phyloP scores from a whole-genome alignment of 2,329 filamentous ascomycete genomes.

The Emergomyces africanus region DNA sequence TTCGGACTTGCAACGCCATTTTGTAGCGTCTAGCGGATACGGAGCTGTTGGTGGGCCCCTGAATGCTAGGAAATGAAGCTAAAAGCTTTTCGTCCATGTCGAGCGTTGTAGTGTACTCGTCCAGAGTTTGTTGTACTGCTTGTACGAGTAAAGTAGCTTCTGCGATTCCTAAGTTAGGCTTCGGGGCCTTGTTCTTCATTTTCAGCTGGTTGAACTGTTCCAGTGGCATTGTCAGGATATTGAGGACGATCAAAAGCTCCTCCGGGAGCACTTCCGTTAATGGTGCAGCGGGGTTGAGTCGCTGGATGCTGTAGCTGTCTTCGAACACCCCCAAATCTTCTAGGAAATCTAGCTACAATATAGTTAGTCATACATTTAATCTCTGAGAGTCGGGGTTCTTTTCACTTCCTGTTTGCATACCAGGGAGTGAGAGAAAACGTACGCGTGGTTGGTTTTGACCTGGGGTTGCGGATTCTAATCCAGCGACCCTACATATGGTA shows the following conservation, averaged over 20 bases:
- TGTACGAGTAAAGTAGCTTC: slow-evolving; percentile 24
- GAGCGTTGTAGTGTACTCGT: slow-evolving; percentile 43
- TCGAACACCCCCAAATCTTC: slow-evolving; percentile 54
- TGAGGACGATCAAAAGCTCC: slow-evolving; percentile 28
- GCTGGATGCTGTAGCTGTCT: slow-evolving; percentile 54
- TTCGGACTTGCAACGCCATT: slow-evolving; percentile 55
- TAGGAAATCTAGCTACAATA: slow-evolving; percentile 38
- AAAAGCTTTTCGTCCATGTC: slow-evolving; percentile 37
- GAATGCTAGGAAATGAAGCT: slow-evolving; percentile 17
- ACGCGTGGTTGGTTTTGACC: slow-evolving; percentile 21
- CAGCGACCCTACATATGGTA: slow-evolving; percentile 37
- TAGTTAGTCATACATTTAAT: slow-evolving; percentile 8
- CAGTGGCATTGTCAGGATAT: slow-evolving; percentile 20
- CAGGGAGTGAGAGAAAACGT: slow-evolving; percentile 4
- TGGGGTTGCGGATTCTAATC: slow-evolving; percentile 18
- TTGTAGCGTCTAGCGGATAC: slow-evolving; percentile 26
- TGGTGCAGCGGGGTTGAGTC: slow-evolving; percentile 16
- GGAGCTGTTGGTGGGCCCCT: slow-evolving; percentile 19
- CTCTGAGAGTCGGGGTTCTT: no score
- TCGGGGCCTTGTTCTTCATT: slow-evolving; percentile 26
- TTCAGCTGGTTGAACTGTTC: slow-evolving; percentile 22
- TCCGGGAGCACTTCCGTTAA: slow-evolving; percentile 25
- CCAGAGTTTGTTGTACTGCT: slow-evolving; percentile 21
- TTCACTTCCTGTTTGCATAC: neutral
- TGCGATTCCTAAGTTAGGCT: slow-evolving; percentile 17